Evolutionary conservation across 2,329 filamentous ascomycete species (phyloP), one percentile per base, ranked within the genome.

Genomic region (Cercospora zeina): DNA sequence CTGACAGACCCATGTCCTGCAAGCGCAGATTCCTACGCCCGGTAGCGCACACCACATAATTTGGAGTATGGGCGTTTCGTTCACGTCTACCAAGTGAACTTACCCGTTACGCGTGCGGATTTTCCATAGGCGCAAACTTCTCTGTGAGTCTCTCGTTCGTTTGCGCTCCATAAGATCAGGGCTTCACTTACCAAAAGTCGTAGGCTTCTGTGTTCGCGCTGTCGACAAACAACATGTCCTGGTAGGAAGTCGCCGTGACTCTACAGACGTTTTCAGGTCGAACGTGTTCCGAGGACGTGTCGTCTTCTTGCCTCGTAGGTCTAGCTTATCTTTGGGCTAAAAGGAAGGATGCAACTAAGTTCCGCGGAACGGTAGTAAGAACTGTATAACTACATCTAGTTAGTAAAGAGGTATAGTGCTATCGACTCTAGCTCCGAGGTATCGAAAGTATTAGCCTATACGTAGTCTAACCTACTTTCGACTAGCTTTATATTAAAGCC

Each of bases 131-230:
- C 4, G 86, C 76, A 2, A 89, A 77, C 19, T 80, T 76, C 2
- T 85, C 77, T 0, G 83, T 71, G 8, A 88, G 75, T 31, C 83
- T 80, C 0, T 84, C 82, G 63, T 85, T 84, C 24, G n/a, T n/a
- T n/a, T n/a, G n/a, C n/a, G n/a, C n/a, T n/a, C n/a, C n/a, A n/a
- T n/a, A n/a, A n/a, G n/a, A n/a, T n/a, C n/a, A n/a, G n/a, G n/a
- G n/a, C 54, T 21, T n/a, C 8, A 47, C 19, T 21, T 7, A 47
- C 54, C 76, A 75, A 0, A 88, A 74, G 0, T 85, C 78, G 34
- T 78, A 69, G 24, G 77, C 76, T 80, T 87, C 87, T 34, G 83
- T 73, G 58, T 80, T 74, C 4, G 75, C 77, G 69, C 81, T 86
- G 19, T 77, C 74, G 2, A 80, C 76, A 1, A 79, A 78, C 3